Conservation (phyloP, 257 asterid genomes). For the Hygrophila difformis region DNA sequence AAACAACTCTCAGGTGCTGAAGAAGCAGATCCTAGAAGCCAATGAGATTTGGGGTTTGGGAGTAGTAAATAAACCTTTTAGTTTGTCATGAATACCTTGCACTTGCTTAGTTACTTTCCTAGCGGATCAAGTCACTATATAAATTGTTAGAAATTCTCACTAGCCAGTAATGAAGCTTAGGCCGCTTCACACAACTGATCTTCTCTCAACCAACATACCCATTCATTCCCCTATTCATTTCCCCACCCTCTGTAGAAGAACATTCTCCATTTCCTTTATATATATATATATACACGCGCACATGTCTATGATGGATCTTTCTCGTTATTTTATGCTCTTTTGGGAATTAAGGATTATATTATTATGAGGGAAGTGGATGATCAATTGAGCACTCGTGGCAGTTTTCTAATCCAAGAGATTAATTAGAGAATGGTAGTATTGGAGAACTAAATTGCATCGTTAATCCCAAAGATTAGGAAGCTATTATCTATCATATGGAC, state of each 20-base stretch:
- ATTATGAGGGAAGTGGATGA: slow-evolving; percentile 1
- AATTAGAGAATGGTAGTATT: slow-evolving; percentile 17
- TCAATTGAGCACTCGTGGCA: slow-evolving; percentile 32
- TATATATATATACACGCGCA: no score
- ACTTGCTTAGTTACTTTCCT: no score
- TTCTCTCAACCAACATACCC: slow-evolving; percentile 14
- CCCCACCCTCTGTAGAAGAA: neutral
- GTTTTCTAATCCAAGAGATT: slow-evolving; percentile 28
- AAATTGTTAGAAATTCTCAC: neutral
- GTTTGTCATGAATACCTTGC: no score
- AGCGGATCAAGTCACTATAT: slow-evolving; percentile 12
- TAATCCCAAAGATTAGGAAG: slow-evolving; percentile 23
- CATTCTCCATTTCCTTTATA: slow-evolving; percentile 9
- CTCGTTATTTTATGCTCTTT: no score
- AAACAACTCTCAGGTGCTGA: slow-evolving; percentile 5
- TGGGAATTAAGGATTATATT: no score
- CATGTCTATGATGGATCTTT: no score
- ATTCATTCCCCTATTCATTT: no score
- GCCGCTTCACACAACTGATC: no score
- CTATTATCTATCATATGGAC: slow-evolving; percentile 17
- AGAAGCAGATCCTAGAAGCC: slow-evolving; percentile 54
- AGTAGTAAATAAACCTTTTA: slow-evolving; percentile 22
- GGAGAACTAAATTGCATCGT: slow-evolving; percentile 16
- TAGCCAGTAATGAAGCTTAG: no score
- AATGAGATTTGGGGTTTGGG: slow-evolving; percentile 48